Evolutionary conservation across 495 filamentous ascomycete species (phyloP).

Genomic region (Usnea hakonensis): DNA sequence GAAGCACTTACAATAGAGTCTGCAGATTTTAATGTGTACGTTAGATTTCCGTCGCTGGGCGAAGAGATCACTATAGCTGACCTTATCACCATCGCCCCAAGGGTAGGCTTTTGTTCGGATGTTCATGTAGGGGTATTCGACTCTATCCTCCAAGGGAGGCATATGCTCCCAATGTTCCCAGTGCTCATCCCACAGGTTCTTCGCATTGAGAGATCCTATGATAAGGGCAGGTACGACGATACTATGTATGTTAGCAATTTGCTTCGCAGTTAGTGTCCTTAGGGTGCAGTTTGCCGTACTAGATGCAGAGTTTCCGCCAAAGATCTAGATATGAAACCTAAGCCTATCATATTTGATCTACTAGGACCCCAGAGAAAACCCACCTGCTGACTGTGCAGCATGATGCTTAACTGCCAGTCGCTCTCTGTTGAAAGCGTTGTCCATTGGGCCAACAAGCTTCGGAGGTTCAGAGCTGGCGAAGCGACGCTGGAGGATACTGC

Average conservation of each 20-base stretch:
- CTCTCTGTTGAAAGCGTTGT: constrained; percentile 87
- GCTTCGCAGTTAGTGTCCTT: neutral
- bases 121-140: constrained; percentile 91
- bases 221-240: constrained; percentile 61
- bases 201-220: constrained; percentile 68
- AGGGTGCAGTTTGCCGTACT: constrained; percentile 48
- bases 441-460: constrained; percentile 45
- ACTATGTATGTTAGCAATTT: constrained; percentile 36
- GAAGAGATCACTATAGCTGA: constrained; percentile 32
- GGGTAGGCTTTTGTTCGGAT: constrained; percentile 81
- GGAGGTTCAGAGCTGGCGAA: constrained; percentile 50
- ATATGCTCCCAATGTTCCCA: constrained; percentile 91
- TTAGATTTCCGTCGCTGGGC: neutral
- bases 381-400: constrained; percentile 70
- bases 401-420: constrained; percentile 77
- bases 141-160: constrained; percentile 77
- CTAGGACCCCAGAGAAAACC: neutral
- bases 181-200: constrained; percentile 84
- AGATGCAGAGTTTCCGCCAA: constrained; percentile 90
- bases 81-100: constrained; percentile 92
- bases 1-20: constrained; percentile 58
- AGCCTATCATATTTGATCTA: neutral
- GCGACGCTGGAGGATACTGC: constrained; percentile 57
- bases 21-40: constrained; percentile 18
- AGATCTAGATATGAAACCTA: constrained; percentile 49